Base-by-base conservation (phyloP, 2,329 filamentous ascomycete species). In the Byssothecium circinans region DNA sequence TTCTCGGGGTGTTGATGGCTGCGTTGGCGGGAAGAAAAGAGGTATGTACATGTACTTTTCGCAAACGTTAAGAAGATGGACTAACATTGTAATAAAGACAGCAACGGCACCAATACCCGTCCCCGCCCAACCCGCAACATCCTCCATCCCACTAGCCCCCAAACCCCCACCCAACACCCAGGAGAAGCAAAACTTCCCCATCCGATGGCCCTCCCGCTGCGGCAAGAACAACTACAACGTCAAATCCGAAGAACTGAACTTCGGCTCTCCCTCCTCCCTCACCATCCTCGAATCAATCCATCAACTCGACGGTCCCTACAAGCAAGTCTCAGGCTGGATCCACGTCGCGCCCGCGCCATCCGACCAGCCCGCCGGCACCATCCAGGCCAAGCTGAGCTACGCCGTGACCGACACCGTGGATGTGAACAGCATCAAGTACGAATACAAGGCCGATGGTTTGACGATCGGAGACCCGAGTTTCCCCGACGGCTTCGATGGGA, bases 271-370 rank as follows among this genome's bases (percentile, higher is more conserved):
- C 2, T 51, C 37, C 8, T 54, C 64, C 3, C 46, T 70, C 29
- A 50, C 50, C 15, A 60, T 70, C 11, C 50, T 64, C 36, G 67
- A 70, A 46, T 56, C 53, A 1, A 49, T 70, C 15, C 62, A 65
- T 38, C 61, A 66, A 36, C 47, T 64, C 3, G 64, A 68, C n/a
- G 62, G 60, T 0, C 50, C 58, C 4, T 69, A 62, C 47, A 68
- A 64, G 39, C 54, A 63, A 15, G 63, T 75, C 14, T 56, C 58
- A 17, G 74, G 74, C n/a, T 70, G 60, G 50, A 61, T 75, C 17
- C 64, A 65, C 35, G 57, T 76, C 27, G 54, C 63, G n/a, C 56
- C 61, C 32, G 72, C 69, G 8, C 62, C 62, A 14, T 45, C 56
- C 0, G 57, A 58, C 23, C 73, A 76, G 54, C 52, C 62, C 4